Conservation (phyloP, 2,329 filamentous ascomycete genomes). For the Drechmeria coniospora region DNA sequence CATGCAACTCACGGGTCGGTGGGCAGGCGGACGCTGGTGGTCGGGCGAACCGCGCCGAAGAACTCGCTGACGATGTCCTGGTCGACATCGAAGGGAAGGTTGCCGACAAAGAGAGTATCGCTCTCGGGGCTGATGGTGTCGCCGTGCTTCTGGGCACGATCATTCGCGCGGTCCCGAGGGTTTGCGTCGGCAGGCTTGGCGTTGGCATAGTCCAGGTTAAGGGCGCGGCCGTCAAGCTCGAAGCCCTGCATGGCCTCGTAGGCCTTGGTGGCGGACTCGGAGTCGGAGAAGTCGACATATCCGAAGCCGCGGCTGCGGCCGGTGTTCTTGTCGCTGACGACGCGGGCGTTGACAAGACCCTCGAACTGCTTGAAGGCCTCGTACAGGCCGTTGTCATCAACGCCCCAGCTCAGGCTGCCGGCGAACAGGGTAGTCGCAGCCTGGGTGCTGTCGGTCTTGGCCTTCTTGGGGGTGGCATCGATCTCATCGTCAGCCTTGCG, state of each 20-base stretch:
- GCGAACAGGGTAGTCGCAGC: conserved; percentile 57
- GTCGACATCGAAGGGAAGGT: conserved; percentile 71
- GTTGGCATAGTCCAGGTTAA: conserved; percentile 69
- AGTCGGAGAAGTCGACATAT: conserved; percentile 71
- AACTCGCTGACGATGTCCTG: conserved; percentile 60
- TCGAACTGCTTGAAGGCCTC: conserved; percentile 70
- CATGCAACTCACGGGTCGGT: conserved; percentile 52
- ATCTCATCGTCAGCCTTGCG: conserved; percentile 33
- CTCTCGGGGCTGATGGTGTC: conserved; percentile 66
- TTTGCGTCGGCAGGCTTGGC: conserved; percentile 42
- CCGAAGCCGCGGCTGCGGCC: conserved; percentile 85
- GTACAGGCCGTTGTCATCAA: conserved; percentile 69
- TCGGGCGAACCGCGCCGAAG: conserved; percentile 55
- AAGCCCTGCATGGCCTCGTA: conserved; percentile 58
- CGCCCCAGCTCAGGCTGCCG: conserved; percentile 80
- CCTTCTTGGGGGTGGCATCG: conserved; percentile 46
- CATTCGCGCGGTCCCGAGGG: conserved; percentile 40
- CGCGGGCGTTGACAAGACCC: conserved; percentile 55
- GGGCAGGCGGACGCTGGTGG: conserved; percentile 72
- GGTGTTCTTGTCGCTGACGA: conserved; percentile 68
- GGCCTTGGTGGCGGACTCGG: conserved; percentile 54
- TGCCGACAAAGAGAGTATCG: conserved; percentile 83
- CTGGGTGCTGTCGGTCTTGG: conserved; percentile 39
- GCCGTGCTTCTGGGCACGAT: conserved; percentile 56
- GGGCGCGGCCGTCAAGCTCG: conserved; percentile 56